Evolutionary conservation across 768 basidiomycete species (phyloP), one percentile per base, ranked within the genome.

Genomic region (Phlebiopsis flavidoalba): DNA sequence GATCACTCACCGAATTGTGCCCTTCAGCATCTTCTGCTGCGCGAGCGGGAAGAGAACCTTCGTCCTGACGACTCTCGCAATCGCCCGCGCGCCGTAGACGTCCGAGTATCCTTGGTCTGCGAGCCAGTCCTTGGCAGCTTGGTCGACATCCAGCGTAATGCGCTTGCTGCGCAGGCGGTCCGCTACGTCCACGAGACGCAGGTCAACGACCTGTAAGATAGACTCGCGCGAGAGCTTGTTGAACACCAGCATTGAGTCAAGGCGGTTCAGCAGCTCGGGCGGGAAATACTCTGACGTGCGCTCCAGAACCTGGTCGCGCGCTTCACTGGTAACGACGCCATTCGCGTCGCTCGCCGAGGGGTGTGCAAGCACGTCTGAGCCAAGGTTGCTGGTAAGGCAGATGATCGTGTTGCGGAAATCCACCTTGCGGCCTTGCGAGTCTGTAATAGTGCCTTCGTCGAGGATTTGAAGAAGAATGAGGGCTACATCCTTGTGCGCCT

Each of bases 321-420:
- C 87, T 53, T 80, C 77, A 0, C 77, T 69, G 0, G 83, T 88
- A 26, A 95, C 82, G 2, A 80, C 70, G 4, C 92, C 92, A n/a
- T 84, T 74, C 21, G 71, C 74, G 59, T 85, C 79, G 53, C 82
- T 86, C 1, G 91, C 83, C 0, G 83, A 78, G 5, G 80, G 72
- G 63, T 88, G 83, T 0, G 87, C 88, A 22, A 95, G 83, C 58
- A 92, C 86, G 67, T 91, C 84, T 56, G 86, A 85, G n/a, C 74
- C 94, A 24, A 96, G 82, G 65, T 96, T 96, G 67, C 89, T 91
- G 1, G 94, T 95, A 31, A 94, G 74, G 70, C 91, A 93, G 68
- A 97, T 88, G 68, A 95, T 95, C 1, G 94, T 95, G 72, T 95
- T 97, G 85, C 37, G 93, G 77, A 96, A 95, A 71, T 94, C 93